Base-by-base conservation (phyloP, 1,284 basidiomycete genomes). In the Phellopilus nigrolimitatus region DNA sequence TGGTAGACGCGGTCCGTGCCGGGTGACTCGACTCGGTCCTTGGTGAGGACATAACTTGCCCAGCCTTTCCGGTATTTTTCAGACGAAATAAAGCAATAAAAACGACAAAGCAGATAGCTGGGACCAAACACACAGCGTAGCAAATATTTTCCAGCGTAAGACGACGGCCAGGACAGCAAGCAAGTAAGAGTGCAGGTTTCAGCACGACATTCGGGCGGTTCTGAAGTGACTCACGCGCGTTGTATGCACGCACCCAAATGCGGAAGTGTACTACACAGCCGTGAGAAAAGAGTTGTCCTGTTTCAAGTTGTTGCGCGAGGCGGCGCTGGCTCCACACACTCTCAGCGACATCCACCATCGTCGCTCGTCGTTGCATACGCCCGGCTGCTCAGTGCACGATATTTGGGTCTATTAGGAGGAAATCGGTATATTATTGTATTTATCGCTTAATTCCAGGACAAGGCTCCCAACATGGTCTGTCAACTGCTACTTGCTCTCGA, bases 1-100 rank as follows among this genome's bases (percentile, higher is more conserved):
- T 46, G 21, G 27, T 47, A 13, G 50, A 21, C 15, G 43, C 43
- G 25, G 28, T 30, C 27, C n/a, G 13, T 17, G 34, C 21, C n/a
- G 41, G 6, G 24, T 9, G 22, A 36, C 13, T 31, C 42, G 28
- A 15, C 22, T 38, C 49, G 19, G 31, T 13, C 6, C 21, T 17
- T 1, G 50, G 50, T 31, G 50, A 33, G 9, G 50, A 33, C 50
- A 52, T 52, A 8, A 7, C 24, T 15, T n/a, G n/a, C n/a, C n/a
- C n/a, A n/a, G n/a, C n/a, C n/a, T n/a, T n/a, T n/a, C n/a, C n/a
- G n/a, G n/a, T 37, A 27, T 49, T 4, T n/a, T 24, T 34, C 34
- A 17, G 19, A 13, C n/a, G 15, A 15, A 37, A 37, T 37, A 17
- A 33, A 15, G n/a, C 19, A 15, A 37, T 15, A 15, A 17, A n/a